Conservation (phyloP, 2,329 filamentous ascomycete species). For the Zelopaecilomyces penicillatus region DNA sequence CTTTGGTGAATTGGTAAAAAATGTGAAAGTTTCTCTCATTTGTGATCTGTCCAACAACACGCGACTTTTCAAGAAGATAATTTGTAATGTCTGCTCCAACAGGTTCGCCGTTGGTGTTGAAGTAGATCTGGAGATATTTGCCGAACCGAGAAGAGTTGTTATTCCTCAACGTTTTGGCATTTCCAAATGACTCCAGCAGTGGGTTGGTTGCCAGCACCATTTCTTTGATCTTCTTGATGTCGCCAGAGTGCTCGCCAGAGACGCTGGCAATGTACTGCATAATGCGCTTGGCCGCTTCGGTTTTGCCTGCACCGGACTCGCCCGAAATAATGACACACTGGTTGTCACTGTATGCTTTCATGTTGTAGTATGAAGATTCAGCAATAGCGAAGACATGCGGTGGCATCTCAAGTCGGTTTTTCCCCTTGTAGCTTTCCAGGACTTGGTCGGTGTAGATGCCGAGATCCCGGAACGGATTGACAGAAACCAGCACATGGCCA, state of each 20-base stretch:
- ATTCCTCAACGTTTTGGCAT: conserved; percentile 94
- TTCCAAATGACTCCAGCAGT: conserved; percentile 92
- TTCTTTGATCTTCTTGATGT: conserved; percentile 95
- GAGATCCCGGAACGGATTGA: conserved; percentile 95
- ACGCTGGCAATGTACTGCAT: conserved; percentile 99
- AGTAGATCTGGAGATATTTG: conserved; percentile 96
- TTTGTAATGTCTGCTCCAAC: conserved; percentile 97
- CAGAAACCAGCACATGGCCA: conserved; percentile 96
- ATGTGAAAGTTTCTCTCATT: conserved; percentile 99
- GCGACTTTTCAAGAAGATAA: conserved; percentile 89
- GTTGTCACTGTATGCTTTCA: conserved; percentile 99
- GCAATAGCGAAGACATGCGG: conserved; percentile 97
- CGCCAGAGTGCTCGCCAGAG: conserved; percentile 73
- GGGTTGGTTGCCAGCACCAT: conserved; percentile 99
- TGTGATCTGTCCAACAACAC: conserved; percentile 87
- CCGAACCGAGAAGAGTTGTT: conserved; percentile 99
- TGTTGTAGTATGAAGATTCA: conserved; percentile 96
- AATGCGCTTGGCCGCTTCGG: conserved; percentile 93
- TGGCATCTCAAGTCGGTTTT: conserved; percentile 90
- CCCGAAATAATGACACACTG: conserved; percentile 99
- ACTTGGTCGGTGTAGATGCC: conserved; percentile 97
- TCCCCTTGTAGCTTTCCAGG: conserved; percentile 87
- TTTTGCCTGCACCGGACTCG: conserved; percentile 97
- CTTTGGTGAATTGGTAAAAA: conserved; percentile 98
- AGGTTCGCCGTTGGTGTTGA: conserved; percentile 84